Evolutionary conservation across 805 yeast species (phyloP).

Genomic region (Phaffomyces opuntiae): DNA sequence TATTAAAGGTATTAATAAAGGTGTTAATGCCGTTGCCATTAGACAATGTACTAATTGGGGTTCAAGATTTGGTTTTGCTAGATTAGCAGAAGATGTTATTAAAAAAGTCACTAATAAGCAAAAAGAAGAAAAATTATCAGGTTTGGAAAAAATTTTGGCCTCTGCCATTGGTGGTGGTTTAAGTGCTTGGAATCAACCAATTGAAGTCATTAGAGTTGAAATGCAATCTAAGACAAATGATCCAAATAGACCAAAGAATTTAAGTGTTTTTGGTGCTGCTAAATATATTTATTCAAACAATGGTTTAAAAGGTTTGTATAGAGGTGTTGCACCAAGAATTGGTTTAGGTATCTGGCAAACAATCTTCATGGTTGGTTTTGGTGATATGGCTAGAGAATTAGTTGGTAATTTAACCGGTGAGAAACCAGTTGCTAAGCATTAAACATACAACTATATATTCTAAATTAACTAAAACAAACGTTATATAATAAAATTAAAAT

Average conservation of each 20-base stretch:
- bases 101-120: constrained; percentile 56
- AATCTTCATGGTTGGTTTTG: constrained; percentile 96
- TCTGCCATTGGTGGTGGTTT: constrained; percentile 95
- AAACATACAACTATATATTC: not conserved
- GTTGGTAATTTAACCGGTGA: constrained; percentile 60
- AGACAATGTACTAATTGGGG: constrained; percentile 99
- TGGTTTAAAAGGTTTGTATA: constrained; percentile 85
- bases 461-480: not conserved
- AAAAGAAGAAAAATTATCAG: constrained; percentile 54
- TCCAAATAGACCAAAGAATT: constrained; percentile 91
- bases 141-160: constrained; percentile 76
- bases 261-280: constrained; percentile 69
- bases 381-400: constrained; percentile 80
- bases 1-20: constrained; percentile 89
- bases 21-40: constrained; percentile 98
- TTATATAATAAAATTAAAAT: not conserved
- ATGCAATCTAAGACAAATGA: constrained; percentile 95
- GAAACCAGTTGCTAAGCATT: constrained; percentile 37
- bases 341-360: constrained; percentile 98
- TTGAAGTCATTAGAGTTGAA: constrained; percentile 95
- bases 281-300: constrained; percentile 75
- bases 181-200: constrained; percentile 98
- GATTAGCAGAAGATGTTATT: constrained; percentile 85
- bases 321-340: constrained; percentile 96
- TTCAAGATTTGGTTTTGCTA: constrained; percentile 86